Conservation (phyloP, 805 yeast species). For the Groenewaldozyma tartarivorans region DNA sequence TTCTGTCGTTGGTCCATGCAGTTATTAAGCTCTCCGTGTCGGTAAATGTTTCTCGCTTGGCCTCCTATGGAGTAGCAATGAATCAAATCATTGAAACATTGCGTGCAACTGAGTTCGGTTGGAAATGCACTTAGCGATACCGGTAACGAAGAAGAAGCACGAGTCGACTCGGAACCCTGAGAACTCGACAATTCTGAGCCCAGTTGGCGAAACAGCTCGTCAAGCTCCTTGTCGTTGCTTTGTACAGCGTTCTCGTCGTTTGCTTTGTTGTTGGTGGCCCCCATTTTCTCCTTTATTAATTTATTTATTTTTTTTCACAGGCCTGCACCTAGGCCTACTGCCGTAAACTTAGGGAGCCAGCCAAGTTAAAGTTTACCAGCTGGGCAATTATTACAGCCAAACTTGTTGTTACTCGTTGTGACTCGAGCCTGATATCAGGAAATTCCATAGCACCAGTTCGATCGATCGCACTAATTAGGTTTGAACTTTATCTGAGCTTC, state of each 20-base stretch:
- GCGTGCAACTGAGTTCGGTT: constrained; percentile 57
- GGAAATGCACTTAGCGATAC: too few species aligned
- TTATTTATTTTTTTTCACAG: background rate
- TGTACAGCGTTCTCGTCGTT: background rate
- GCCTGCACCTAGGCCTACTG: background rate
- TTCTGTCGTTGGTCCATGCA: constrained; percentile 66
- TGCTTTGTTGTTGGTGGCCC: background rate
- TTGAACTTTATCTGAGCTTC: too few species aligned
- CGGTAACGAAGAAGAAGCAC: constrained; percentile 6
- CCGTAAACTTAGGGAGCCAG: too few species aligned
- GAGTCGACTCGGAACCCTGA: background rate
- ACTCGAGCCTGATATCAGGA: too few species aligned
- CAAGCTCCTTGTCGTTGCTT: constrained; percentile 1
- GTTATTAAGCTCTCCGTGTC: constrained; percentile 68
- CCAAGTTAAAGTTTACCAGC: too few species aligned
- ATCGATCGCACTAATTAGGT: too few species aligned
- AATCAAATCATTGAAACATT: constrained; percentile 79
- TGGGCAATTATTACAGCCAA: too few species aligned
- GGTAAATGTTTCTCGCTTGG: constrained; percentile 70
- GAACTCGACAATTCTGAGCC: constrained; percentile 1
- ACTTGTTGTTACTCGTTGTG: too few species aligned
- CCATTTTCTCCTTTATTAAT: background rate
- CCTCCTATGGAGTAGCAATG: constrained; percentile 89
- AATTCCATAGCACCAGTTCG: too few species aligned
- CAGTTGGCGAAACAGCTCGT: constrained; percentile 2